These are phyloP conservation scores for Helichrysum umbraculigerum DNA, from an alignment of 129 eudicot species.

Conservation along the genomic window DNA sequence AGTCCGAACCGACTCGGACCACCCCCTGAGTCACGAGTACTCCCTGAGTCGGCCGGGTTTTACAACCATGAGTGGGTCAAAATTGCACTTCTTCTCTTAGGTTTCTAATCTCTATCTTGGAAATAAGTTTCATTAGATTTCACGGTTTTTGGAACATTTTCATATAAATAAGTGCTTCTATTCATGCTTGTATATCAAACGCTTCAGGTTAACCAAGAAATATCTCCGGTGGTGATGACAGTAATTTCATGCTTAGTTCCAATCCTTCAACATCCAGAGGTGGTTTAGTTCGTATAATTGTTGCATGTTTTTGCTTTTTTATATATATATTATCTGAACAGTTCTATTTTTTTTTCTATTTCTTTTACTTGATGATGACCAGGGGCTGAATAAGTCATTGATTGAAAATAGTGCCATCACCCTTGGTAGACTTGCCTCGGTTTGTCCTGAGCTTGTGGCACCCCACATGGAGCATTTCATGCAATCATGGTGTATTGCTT, in stretches of 20 bases:
- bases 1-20: too few relatives aligned
- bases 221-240: slow-evolving; percentile 77
- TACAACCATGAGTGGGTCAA: neutral
- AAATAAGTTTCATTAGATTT: neutral
- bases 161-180: neutral
- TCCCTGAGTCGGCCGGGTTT: too few relatives aligned
- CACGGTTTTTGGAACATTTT: neutral
- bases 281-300: slow-evolving; percentile 24
- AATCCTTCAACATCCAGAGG: slow-evolving; percentile 92
- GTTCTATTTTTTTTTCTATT: neutral
- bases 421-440: slow-evolving; percentile 93
- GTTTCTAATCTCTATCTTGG: neutral
- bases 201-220: slow-evolving; percentile 51
- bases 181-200: neutral
- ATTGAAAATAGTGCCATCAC: slow-evolving; percentile 93
- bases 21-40: too few relatives aligned
- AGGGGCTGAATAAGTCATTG: slow-evolving; percentile 92
- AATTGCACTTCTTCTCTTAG: neutral
- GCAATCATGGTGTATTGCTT: slow-evolving; percentile 92
- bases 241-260: slow-evolving; percentile 84
- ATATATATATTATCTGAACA: neutral
- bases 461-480: slow-evolving; percentile 99
- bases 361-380: slow-evolving; percentile 12
- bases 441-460: slow-evolving; percentile 93
- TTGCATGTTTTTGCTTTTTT: slow-evolving; percentile 11